These are phyloP conservation scores for Agrocybe chaxingu DNA, from an alignment of 768 basidiomycete genomes.

Conservation along the genomic window DNA sequence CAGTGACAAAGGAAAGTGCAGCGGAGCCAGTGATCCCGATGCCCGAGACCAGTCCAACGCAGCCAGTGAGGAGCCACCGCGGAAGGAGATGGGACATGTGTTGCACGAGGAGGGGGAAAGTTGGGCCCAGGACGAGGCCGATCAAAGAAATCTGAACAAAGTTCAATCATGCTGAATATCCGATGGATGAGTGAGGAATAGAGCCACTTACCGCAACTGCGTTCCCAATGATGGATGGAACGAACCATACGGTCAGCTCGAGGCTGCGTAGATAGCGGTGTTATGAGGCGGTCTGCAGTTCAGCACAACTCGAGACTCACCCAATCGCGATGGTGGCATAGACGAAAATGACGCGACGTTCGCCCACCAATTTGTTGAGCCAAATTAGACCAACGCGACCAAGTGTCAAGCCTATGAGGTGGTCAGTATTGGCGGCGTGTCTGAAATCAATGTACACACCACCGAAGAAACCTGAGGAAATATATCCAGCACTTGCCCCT, in stretches of 20 bases:
- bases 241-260: conserved; percentile 69
- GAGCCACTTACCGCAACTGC: conserved; percentile 43
- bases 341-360: conserved; percentile 45
- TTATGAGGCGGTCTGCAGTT: no score
- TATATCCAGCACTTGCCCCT: conserved; percentile 41
- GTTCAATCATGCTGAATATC: background rate
- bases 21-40: conserved; percentile 71
- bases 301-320: conserved; percentile 22
- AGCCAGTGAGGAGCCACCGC: conserved; percentile 58
- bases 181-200: background rate
- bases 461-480: conserved; percentile 50
- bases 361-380: conserved; percentile 54
- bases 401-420: conserved; percentile 43
- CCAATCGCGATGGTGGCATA: conserved; percentile 50
- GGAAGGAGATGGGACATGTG: conserved; percentile 67
- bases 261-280: conserved; percentile 33
- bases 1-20: conserved; percentile 68
- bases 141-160: conserved; percentile 43
- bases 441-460: conserved; percentile 29
- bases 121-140: conserved; percentile 70
- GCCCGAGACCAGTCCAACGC: conserved; percentile 62
- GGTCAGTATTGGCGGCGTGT: background rate
- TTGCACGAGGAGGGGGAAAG: conserved; percentile 72
- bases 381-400: conserved; percentile 58
- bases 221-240: conserved; percentile 64